Conservation (phyloP, 2,329 filamentous ascomycete genomes). For the Neobulgaria alba region DNA sequence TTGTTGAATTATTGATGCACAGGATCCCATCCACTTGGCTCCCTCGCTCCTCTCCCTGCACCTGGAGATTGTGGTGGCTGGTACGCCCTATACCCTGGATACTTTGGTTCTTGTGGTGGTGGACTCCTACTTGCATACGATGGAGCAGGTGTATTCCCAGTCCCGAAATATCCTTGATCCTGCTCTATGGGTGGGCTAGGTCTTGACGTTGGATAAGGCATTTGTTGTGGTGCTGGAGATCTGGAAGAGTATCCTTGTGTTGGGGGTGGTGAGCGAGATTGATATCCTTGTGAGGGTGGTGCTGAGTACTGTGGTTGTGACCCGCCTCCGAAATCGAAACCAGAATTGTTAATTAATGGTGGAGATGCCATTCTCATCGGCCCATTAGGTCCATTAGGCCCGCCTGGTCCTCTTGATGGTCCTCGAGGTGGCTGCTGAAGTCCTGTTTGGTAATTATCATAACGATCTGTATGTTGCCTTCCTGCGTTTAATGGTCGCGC, state of each 20-base stretch:
- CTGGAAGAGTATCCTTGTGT: slow-evolving; percentile 6
- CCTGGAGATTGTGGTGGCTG: slow-evolving; percentile 7
- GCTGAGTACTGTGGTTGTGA: slow-evolving; percentile 8
- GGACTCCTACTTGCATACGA: slow-evolving; percentile 20
- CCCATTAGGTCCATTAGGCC: slow-evolving; percentile 1
- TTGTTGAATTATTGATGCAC: slow-evolving; percentile 16
- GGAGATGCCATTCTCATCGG: slow-evolving; percentile 20
- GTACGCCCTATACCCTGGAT: slow-evolving; percentile 22
- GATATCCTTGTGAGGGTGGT: slow-evolving; percentile 11
- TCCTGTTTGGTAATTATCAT: slow-evolving; percentile 1
- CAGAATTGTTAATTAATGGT: slow-evolving; percentile 17
- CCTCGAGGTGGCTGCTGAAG: slow-evolving; percentile 4
- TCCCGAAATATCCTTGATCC: slow-evolving; percentile 13
- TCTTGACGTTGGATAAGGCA: neutral
- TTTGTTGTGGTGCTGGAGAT: neutral
- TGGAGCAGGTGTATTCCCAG: slow-evolving; percentile 11
- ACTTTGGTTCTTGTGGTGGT: slow-evolving; percentile 14
- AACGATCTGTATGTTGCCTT: slow-evolving; percentile 17
- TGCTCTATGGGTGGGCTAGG: neutral
- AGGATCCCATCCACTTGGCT: slow-evolving; percentile 23
- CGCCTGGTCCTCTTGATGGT: slow-evolving; percentile 12
- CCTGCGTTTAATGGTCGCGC: slow-evolving; percentile 15
- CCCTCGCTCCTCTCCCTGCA: slow-evolving; percentile 4
- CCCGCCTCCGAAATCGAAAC: slow-evolving; percentile 21
- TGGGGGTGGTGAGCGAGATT: slow-evolving; percentile 6